Percentiles rank a stretch among this genome's conserved stretches.
Evolutionary conservation across 495 filamentous ascomycete species (phyloP).

Genomic region (Aspergillus taichungensis): DNA sequence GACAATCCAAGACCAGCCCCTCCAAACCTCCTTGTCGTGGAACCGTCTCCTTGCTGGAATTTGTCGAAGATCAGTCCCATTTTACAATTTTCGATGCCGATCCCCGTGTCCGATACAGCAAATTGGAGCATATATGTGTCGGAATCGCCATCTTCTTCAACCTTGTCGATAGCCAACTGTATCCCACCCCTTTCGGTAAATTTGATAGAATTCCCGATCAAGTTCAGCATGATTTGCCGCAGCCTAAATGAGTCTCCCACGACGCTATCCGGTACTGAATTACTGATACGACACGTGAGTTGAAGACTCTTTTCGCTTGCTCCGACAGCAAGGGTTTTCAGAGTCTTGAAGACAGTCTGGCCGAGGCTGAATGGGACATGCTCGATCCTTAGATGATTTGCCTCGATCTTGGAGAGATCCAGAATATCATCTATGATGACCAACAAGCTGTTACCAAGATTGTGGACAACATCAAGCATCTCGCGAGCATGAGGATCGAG

Average conservation of each 20-base stretch:
- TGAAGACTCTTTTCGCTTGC: conserved; percentile 65
- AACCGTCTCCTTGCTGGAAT: conserved; percentile 72
- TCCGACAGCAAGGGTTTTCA: conserved; percentile 62
- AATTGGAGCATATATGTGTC: conserved; percentile 40
- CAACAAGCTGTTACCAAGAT: conserved; percentile 65
- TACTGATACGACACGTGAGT: conserved; percentile 41
- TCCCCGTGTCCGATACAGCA: conserved; percentile 66
- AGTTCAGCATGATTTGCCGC: conserved; percentile 71
- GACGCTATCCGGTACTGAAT: conserved; percentile 22
- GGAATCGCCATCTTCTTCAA: conserved; percentile 28
- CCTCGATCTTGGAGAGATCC: conserved; percentile 71
- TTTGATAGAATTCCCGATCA: conserved; percentile 78
- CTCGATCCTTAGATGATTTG: conserved; percentile 70
- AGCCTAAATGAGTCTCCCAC: conserved; percentile 64
- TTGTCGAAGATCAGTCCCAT: conserved; percentile 67
- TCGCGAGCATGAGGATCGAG: conserved; percentile 67
- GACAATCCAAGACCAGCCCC: conserved; percentile 72
- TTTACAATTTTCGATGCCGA: conserved; percentile 70
- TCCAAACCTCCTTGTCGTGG: conserved; percentile 67
- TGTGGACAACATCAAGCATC: conserved; percentile 86
- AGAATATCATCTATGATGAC: conserved; percentile 83
- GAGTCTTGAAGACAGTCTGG: conserved; percentile 38
- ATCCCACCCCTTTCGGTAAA: conserved; percentile 70
- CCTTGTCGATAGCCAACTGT: conserved; percentile 45
- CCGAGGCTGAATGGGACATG: conserved; percentile 50